These are phyloP conservation scores for Ochetophila trinervis DNA, from an alignment of 306 rosid genomes.

Conservation along the genomic window DNA sequence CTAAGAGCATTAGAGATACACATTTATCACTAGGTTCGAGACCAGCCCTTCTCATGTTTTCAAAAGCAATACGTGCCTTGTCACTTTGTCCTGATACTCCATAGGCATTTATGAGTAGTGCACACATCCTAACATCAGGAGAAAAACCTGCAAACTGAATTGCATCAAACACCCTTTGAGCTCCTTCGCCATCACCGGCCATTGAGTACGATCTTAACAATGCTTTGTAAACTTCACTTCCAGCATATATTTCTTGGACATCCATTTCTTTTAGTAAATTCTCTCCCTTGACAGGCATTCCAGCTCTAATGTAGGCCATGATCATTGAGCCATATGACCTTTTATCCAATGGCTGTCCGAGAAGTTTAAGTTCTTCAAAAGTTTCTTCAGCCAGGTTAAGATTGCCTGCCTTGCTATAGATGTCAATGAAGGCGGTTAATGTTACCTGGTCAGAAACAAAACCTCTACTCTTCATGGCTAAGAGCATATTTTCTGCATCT, in stretches of 20 bases:
- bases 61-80: constrained; percentile 58
- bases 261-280: constrained; percentile 71
- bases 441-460: constrained; percentile 71
- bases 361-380: constrained; percentile 77
- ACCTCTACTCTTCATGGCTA: constrained; percentile 60
- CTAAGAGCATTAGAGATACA: constrained; percentile 55
- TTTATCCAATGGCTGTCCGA: constrained; percentile 64
- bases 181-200: constrained; percentile 64
- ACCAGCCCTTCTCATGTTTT: constrained; percentile 76
- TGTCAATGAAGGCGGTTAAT: constrained; percentile 73
- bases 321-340: constrained; percentile 85
- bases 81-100: constrained; percentile 53
- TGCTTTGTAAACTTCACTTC: constrained; percentile 88
- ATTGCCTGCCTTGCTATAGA: constrained; percentile 76
- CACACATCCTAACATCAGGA: constrained; percentile 74
- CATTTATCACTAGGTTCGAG: constrained; percentile 71
- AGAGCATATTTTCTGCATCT: constrained; percentile 63
- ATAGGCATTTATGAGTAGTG: constrained; percentile 68
- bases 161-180: constrained; percentile 80
- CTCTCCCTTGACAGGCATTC: constrained; percentile 67
- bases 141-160: constrained; percentile 68
- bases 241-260: constrained; percentile 58
- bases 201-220: constrained; percentile 71
- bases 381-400: constrained; percentile 59
- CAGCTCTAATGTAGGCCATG: constrained; percentile 84